Percentiles rank a stretch among this genome's conserved stretches.
Conservation (phyloP, 192 early-diverging fungal species). For the Linnemannia elongata region DNA sequence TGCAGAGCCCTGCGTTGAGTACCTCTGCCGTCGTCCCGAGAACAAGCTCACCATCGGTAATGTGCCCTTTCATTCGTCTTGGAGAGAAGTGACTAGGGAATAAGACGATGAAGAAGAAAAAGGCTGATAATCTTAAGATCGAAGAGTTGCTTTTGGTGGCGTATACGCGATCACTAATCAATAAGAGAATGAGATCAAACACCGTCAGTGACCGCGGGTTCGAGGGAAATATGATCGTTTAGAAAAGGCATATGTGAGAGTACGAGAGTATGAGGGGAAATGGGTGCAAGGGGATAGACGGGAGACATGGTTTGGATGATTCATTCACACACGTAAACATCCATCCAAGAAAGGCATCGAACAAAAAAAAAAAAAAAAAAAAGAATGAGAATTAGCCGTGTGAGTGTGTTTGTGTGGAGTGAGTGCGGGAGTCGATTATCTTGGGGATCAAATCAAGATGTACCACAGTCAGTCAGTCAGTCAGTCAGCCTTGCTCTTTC, state of each 20-base stretch:
- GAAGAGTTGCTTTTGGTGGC: neutral
- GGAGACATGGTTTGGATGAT: neutral
- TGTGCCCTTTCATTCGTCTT: neutral
- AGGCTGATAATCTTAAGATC: neutral
- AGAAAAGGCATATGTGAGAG: neutral
- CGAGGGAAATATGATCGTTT: neutral
- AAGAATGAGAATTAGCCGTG: neutral
- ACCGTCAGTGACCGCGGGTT: neutral
- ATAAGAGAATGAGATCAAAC: neutral
- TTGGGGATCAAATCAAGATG: constrained; percentile 16
- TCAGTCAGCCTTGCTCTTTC: neutral
- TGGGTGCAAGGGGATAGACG: neutral
- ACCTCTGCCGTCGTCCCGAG: constrained; percentile 90
- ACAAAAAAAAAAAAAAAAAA: neutral
- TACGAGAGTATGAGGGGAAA: neutral
- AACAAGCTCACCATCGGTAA: constrained; percentile 92
- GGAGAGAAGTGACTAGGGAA: neutral
- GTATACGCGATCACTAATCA: neutral
- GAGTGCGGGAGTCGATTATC: neutral
- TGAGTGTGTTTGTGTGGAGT: no score
- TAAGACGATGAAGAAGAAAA: neutral
- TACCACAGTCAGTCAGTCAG: neutral
- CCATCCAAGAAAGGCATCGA: neutral
- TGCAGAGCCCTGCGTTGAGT: constrained; percentile 94
- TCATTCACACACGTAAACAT: neutral